Conservation (phyloP, 768 basidiomycete species). For the Pleurotus cornucopiae region DNA sequence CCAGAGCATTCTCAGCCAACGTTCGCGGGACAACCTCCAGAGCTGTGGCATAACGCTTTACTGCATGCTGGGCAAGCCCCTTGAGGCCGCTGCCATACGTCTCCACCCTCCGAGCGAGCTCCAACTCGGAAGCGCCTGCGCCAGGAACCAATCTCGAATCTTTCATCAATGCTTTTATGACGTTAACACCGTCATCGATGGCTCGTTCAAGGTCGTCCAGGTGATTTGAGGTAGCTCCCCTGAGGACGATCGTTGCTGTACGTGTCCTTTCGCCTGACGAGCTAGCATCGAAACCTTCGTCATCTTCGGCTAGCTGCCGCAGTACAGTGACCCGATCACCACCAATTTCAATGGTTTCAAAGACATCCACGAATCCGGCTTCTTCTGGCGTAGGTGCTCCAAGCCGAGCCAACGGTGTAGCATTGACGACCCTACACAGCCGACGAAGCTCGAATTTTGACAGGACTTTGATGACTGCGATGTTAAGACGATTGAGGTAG, state of each 20-base stretch:
- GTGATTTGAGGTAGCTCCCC: constrained; percentile 92
- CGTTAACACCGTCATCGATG: constrained; percentile 94
- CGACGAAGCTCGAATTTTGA: constrained; percentile 97
- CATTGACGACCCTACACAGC: constrained; percentile 91
- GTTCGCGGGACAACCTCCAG: constrained; percentile 91
- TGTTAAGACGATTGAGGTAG: constrained; percentile 90
- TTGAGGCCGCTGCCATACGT: constrained; percentile 83
- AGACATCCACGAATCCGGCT: constrained; percentile 88
- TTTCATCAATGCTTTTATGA: constrained; percentile 89
- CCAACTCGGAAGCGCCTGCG: constrained; percentile 91
- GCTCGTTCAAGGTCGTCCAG: constrained; percentile 96
- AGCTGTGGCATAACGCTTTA: constrained; percentile 84
- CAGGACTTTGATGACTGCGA: constrained; percentile 94
- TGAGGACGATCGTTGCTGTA: constrained; percentile 91
- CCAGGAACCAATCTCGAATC: constrained; percentile 89
- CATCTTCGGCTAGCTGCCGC: constrained; percentile 70
- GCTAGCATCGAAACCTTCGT: constrained; percentile 55
- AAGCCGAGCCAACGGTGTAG: constrained; percentile 92
- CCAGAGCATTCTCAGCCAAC: constrained; percentile 92
- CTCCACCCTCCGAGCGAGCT: constrained; percentile 83
- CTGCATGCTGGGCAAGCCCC: constrained; percentile 90
- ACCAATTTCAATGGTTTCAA: constrained; percentile 94
- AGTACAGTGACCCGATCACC: constrained; percentile 98
- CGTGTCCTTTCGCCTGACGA: constrained; percentile 64
- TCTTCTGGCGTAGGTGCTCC: constrained; percentile 97